phyloP scores from a whole-genome alignment of 805 yeast genomes.

The Debaryomyces castellii region DNA sequence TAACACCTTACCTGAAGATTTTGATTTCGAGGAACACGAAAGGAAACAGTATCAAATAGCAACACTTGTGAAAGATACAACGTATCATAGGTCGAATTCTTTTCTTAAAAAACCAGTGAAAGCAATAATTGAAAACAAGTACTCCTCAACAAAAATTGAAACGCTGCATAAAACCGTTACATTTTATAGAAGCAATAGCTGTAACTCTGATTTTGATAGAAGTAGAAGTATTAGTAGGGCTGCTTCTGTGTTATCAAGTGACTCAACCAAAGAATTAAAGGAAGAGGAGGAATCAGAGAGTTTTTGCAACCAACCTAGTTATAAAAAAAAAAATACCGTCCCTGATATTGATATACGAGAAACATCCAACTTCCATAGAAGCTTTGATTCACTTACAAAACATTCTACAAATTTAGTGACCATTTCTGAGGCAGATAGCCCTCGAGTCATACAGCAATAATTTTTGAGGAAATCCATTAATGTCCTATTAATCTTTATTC shows the following conservation, averaged over 20 bases:
- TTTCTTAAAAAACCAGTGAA: constrained; percentile 37
- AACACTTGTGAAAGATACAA: constrained; percentile 1
- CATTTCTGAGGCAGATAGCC: constrained; percentile 17
- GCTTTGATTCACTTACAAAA: constrained; percentile 11
- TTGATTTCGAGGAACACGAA: constrained; percentile 33
- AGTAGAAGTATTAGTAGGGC: constrained; percentile 25
- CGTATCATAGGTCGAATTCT: constrained; percentile 36
- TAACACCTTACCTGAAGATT: constrained; percentile 37
- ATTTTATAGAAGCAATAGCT: constrained; percentile 30
- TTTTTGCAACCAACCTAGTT: background rate
- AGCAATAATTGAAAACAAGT: constrained; percentile 19
- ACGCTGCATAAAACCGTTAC: constrained; percentile 42
- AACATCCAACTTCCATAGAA: background rate
- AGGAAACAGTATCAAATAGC: constrained; percentile 4
- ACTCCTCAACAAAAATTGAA: constrained; percentile 33
- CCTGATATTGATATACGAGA: background rate
- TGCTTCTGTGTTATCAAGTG: constrained; percentile 27
- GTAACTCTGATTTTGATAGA: constrained; percentile 10
- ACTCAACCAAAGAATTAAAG: constrained; percentile 25
- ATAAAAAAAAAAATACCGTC: background rate
- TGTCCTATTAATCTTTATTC: background rate
- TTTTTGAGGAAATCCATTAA: no score
- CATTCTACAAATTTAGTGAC: constrained; percentile 16
- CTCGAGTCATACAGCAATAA: background rate
- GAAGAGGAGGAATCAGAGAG: constrained; percentile 15